These are phyloP conservation scores for Picea sitchensis DNA, from an alignment of 75 land plant species.

Conservation along the genomic window DNA sequence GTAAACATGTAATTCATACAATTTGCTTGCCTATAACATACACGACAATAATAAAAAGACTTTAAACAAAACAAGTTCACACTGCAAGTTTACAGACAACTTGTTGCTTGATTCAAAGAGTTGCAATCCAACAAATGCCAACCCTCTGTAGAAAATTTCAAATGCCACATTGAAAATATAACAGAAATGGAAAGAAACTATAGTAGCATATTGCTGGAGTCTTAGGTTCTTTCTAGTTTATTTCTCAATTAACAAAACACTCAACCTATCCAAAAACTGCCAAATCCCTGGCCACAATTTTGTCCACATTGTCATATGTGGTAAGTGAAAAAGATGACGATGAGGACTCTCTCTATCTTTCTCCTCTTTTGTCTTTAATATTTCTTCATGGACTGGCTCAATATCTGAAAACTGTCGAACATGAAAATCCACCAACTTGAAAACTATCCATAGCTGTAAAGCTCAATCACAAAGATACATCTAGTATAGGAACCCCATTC, in stretches of 20 bases:
- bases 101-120: background rate
- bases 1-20: conserved; percentile 74
- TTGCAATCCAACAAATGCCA: background rate
- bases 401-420: conserved; percentile 31
- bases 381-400: conserved; percentile 33
- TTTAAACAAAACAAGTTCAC: background rate
- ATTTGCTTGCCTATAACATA: conserved; percentile 32
- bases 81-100: background rate
- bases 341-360: conserved; percentile 16
- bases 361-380: conserved; percentile 24
- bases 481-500: too few species aligned
- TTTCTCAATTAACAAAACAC: background rate
- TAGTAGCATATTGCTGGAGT: too few species aligned
- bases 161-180: too few species aligned
- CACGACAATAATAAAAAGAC: background rate
- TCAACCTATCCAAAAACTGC: conserved; percentile 38
- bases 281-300: conserved; percentile 48
- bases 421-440: background rate
- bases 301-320: conserved; percentile 47
- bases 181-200: too few species aligned
- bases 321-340: conserved; percentile 32
- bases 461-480: too few species aligned
- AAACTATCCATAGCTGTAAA: too few species aligned
- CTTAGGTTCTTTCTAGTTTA: background rate
- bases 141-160: too few species aligned